Base-by-base conservation (phyloP, 139 green algal genomes). In the Closterium sp. region DNA sequence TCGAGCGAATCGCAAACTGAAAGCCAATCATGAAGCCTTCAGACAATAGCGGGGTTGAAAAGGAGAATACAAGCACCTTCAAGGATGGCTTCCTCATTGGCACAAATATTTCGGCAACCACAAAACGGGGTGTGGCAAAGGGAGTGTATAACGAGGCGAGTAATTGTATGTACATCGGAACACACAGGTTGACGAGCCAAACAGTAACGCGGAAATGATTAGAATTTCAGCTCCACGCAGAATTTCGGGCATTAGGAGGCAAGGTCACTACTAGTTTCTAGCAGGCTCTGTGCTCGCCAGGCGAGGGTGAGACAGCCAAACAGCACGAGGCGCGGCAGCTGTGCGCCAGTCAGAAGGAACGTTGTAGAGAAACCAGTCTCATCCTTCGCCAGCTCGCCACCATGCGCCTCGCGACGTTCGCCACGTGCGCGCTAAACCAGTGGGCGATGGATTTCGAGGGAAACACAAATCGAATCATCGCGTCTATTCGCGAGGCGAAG, bases 361-460 rank as follows among this genome's bases (percentile, higher is more conserved):
- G 1, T 19, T 28, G 55, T 28, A 76, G 55, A 76, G 55, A 76
- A 76, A 76, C 16, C 55, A 76, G 23, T 76, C 16, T 76, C 16
- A 76, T 76, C 25, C 12, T 10, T 6, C 84, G 84, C 31, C 84
- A 23, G 16, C 55, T 86, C 31, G 55, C n/a, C 84, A 93, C 25
- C n/a, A 96, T 96, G 94, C 88, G 95, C n/a, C 66, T 96, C 0
- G 91, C 90, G 8, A 95, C 88, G 10, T 35, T 99, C 69, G 97
- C 97, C 25, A 98, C 98, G 2, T 99, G 97, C 96, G 98, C 97
- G 84, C 95, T 99, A 3, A 97, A 98, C 90, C 98, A 99, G 91
- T 99, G 97, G 97, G 96, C 97, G 0, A 96, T 99, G 95, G 97
- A 99, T 93, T 99, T 99, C 85, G 94, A 97, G 10, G 97, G 98